Evolutionary conservation across 2,329 filamentous ascomycete species (phyloP).

Genomic region (Rutstroemia sp.): DNA sequence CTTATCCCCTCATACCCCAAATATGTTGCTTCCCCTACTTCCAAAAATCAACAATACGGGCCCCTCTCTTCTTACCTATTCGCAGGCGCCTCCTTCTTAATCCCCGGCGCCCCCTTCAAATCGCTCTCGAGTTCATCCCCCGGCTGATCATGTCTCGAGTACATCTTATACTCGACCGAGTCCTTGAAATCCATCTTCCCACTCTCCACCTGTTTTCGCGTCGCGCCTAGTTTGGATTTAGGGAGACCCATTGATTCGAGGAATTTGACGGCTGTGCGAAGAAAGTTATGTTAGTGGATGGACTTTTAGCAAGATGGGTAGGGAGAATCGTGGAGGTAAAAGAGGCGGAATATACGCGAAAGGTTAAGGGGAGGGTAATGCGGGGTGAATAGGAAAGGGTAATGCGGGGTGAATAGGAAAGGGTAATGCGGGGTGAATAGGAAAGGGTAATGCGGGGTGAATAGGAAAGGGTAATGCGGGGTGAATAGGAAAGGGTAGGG

Average conservation of each 20-base stretch:
- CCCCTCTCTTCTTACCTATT: neutral
- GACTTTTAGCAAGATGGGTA: neutral
- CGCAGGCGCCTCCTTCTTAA: neutral
- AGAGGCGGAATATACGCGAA: no score
- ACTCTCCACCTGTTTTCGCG: constrained; percentile 52
- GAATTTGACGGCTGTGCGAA: constrained; percentile 44
- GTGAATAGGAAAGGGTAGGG: neutral
- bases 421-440: no score
- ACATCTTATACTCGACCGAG: constrained; percentile 53
- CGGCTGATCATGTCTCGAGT: constrained; percentile 51
- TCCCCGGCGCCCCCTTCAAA: constrained; percentile 9
- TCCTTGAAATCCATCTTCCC: constrained; percentile 51
- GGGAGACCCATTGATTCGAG: constrained; percentile 61
- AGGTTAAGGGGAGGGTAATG: no score
- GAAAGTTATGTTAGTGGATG: neutral
- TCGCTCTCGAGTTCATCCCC: constrained; percentile 28
- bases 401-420: no score
- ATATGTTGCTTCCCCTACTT: no score
- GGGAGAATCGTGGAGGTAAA: neutral
- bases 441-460: no score
- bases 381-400: neutral
- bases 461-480: no score
- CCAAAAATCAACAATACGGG: no score
- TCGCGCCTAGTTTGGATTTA: constrained; percentile 48
- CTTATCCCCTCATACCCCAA: neutral